Conservation (phyloP, 306 rosid species). For the Vachellia pachyceras region DNA sequence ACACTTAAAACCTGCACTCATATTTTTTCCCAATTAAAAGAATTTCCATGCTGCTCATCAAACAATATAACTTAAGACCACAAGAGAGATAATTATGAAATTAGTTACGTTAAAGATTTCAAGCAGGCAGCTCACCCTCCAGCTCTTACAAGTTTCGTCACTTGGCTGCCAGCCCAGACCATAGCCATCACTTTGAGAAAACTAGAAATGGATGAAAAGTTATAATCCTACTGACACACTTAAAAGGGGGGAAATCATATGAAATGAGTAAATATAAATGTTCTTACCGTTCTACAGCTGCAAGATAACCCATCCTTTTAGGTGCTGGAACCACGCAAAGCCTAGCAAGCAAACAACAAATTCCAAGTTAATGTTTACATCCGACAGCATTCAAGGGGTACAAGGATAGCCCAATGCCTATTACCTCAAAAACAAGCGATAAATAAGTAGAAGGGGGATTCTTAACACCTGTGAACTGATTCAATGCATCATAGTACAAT, state of each 20-base stretch:
- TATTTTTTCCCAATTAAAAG: not conserved
- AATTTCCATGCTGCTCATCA: not conserved
- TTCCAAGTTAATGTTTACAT: constrained; percentile 21
- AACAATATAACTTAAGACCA: not conserved
- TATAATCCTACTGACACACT: constrained; percentile 10
- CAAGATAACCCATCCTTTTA: constrained; percentile 82
- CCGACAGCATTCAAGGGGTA: not conserved
- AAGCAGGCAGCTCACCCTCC: constrained; percentile 71
- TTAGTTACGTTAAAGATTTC: constrained; percentile 13
- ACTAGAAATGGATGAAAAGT: constrained; percentile 49
- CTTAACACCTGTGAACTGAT: not conserved
- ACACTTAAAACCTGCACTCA: not conserved
- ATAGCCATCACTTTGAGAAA: constrained; percentile 92
- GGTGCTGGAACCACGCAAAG: constrained; percentile 87
- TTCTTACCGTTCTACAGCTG: constrained; percentile 75
- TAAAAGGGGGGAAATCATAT: constrained; percentile 6
- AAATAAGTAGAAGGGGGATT: constrained; percentile 18
- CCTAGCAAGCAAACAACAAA: constrained; percentile 55
- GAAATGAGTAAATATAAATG: not conserved
- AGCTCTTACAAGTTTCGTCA: constrained; percentile 86
- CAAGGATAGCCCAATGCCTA: constrained; percentile 5
- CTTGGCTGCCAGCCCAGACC: constrained; percentile 99
- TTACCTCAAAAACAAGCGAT: not conserved
- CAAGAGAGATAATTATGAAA: constrained; percentile 12
- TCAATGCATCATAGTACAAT: not conserved